phyloP scores from a whole-genome alignment of 495 filamentous ascomycete species.

The Aspergillus indologenus region DNA sequence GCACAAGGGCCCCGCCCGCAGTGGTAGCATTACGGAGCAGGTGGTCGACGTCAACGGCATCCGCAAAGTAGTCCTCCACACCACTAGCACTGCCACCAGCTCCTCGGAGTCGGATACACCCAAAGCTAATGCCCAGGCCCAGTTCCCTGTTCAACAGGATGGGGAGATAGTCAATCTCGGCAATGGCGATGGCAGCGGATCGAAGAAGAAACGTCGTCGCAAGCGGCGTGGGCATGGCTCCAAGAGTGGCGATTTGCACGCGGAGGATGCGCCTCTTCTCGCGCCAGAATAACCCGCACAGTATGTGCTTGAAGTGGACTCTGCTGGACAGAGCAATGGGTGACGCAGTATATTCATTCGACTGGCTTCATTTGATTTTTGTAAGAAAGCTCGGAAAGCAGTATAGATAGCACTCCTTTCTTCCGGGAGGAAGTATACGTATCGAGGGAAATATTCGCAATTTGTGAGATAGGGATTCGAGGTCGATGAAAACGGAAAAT shows the following conservation, averaged over 20 bases:
- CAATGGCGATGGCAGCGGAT: slow-evolving; percentile 7
- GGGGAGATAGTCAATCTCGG: slow-evolving; percentile 14
- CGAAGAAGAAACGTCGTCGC: slow-evolving; percentile 33
- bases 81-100: slow-evolving; percentile 57
- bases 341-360: not conserved
- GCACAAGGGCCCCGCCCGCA: slow-evolving; percentile 58
- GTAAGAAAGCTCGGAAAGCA: not conserved
- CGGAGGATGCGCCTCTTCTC: slow-evolving; percentile 26
- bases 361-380: not conserved
- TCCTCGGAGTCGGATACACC: slow-evolving; percentile 37
- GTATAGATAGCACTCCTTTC: not conserved
- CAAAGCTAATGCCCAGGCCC: slow-evolving; percentile 2
- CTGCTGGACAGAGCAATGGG: slow-evolving; percentile 22
- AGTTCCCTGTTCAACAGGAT: slow-evolving; percentile 19
- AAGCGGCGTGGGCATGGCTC: slow-evolving; percentile 26
- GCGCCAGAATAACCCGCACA: slow-evolving; percentile 5
- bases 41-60: slow-evolving; percentile 77
- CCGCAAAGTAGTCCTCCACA: slow-evolving; percentile 80
- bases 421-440: not conserved
- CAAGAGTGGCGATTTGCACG: slow-evolving; percentile 12
- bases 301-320: slow-evolving; percentile 4
- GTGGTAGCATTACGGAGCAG: slow-evolving; percentile 87
- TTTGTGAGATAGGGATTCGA: not conserved
- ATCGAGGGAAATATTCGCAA: not conserved
- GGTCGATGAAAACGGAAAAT: not conserved